Evolutionary conservation across 208 protist genomes (phyloP).

Genomic region (Leishmania aethiopica): DNA sequence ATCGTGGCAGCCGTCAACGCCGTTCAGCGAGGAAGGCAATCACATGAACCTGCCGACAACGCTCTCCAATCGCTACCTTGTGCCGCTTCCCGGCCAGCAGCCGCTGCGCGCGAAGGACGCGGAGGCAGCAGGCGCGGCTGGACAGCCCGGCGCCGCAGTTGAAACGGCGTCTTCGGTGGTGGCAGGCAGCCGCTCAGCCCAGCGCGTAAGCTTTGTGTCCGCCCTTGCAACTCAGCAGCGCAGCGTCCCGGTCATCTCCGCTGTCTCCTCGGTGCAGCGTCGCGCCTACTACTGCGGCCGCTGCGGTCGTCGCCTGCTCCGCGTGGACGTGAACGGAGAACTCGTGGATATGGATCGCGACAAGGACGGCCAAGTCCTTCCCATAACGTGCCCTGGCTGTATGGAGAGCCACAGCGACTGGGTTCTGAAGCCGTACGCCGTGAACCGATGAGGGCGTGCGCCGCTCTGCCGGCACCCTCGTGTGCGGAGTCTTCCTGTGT

Average conservation of each 20-base stretch:
- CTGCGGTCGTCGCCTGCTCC: conserved; percentile 71
- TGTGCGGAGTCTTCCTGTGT: not conserved
- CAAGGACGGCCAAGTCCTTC: conserved; percentile 56
- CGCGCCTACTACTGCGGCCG: conserved; percentile 74
- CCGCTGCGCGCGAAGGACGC: not conserved
- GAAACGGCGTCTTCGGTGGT: not conserved
- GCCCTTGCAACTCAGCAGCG: not conserved
- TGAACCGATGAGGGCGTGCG: conserved; percentile 1
- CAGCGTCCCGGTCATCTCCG: not conserved
- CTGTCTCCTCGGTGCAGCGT: conserved; percentile 15
- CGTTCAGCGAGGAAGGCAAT: conserved; percentile 75
- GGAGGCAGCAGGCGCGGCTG: not conserved
- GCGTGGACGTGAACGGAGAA: conserved; percentile 77
- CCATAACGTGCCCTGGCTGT: conserved; percentile 84
- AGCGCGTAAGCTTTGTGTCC: not conserved
- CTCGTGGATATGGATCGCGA: conserved; percentile 79
- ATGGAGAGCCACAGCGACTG: conserved; percentile 71
- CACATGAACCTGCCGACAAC: conserved; percentile 77
- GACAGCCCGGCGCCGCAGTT: not conserved
- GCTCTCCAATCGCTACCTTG: conserved; percentile 72
- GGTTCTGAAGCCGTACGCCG: conserved; percentile 56
- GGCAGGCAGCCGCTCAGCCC: too few species aligned
- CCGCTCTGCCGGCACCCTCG: not conserved
- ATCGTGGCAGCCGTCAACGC: conserved; percentile 60
- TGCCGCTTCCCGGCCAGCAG: not conserved